Conservation (phyloP, 768 basidiomycete genomes). For the Phlebiopsis flavidoalba region DNA sequence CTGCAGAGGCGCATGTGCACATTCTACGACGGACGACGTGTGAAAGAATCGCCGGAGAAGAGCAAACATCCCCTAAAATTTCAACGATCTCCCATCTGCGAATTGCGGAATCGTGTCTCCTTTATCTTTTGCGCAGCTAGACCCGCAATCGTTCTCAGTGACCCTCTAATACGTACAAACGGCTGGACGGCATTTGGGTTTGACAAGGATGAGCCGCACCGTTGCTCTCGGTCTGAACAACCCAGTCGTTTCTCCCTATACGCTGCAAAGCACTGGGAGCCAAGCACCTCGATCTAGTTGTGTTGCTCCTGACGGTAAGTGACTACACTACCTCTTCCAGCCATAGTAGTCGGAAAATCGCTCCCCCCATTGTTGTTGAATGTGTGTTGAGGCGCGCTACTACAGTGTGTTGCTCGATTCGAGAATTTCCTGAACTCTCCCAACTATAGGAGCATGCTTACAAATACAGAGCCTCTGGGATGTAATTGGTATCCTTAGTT, state of each 20-base stretch:
- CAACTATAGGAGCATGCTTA: conserved; percentile 27
- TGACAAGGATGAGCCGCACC: too few relatives aligned
- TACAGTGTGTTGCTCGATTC: conserved; percentile 6
- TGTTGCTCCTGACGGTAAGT: background rate
- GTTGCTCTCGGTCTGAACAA: conserved; percentile 24
- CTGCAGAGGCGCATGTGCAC: conserved; percentile 15
- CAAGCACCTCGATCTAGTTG: conserved; percentile 21
- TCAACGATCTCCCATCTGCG: conserved; percentile 13
- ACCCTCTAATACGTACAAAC: too few relatives aligned
- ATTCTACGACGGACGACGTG: conserved; percentile 7
- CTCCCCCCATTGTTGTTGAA: too few relatives aligned
- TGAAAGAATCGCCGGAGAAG: background rate
- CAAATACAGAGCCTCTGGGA: conserved; percentile 31
- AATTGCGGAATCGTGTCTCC: conserved; percentile 22
- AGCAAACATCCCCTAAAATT: background rate
- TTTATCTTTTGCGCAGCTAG: conserved; percentile 20
- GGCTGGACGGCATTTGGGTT: conserved; percentile 17
- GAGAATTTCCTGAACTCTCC: conserved; percentile 21
- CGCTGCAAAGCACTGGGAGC: conserved; percentile 30
- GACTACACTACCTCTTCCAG: background rate
- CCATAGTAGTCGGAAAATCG: background rate
- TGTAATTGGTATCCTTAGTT: conserved; percentile 22
- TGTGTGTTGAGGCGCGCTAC: conserved; percentile 4
- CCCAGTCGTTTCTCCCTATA: conserved; percentile 25
- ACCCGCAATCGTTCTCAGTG: conserved; percentile 7